Percentiles rank a stretch among this genome's conserved stretches.
Evolutionary conservation across 2,329 filamentous ascomycete species (phyloP).

Genomic region (Fusarium papillatum): DNA sequence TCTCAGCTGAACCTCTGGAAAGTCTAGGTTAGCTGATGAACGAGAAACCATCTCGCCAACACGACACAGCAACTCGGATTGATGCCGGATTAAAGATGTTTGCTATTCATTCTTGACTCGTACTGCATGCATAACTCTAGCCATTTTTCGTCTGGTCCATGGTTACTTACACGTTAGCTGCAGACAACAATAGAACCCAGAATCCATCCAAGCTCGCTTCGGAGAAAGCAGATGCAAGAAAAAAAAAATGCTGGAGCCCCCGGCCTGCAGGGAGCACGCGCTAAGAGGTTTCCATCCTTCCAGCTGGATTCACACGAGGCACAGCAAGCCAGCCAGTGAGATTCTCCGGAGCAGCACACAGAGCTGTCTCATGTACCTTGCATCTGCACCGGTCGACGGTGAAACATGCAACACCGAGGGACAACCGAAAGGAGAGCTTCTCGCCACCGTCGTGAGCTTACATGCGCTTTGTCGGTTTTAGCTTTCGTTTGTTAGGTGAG

Average conservation of each 20-base stretch:
- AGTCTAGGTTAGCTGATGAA: not conserved
- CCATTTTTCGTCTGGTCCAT: not conserved
- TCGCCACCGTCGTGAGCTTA: not conserved
- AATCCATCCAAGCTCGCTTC: not conserved
- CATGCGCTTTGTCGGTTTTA: not conserved
- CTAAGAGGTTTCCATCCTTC: not conserved
- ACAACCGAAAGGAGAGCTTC: conserved; percentile 12
- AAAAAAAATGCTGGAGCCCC: conserved; percentile 12
- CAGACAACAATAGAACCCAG: not conserved
- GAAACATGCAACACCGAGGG: conserved; percentile 30
- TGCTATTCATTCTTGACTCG: not conserved
- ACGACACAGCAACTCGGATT: not conserved
- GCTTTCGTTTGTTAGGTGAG: not conserved
- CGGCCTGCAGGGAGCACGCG: conserved; percentile 17
- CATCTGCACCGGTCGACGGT: conserved; percentile 20
- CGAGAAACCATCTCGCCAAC: not conserved
- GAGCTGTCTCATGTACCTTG: conserved; percentile 38
- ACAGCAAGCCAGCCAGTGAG: not conserved
- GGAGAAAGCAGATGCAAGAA: not conserved
- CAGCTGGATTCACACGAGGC: conserved; percentile 4
- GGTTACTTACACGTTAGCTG: not conserved
- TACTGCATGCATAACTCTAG: not conserved
- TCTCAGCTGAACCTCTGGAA: not conserved
- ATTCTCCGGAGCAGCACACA: not conserved
- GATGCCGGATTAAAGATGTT: not conserved